phyloP scores from a whole-genome alignment of 768 basidiomycete genomes.

The Glaciozyma martinii region DNA sequence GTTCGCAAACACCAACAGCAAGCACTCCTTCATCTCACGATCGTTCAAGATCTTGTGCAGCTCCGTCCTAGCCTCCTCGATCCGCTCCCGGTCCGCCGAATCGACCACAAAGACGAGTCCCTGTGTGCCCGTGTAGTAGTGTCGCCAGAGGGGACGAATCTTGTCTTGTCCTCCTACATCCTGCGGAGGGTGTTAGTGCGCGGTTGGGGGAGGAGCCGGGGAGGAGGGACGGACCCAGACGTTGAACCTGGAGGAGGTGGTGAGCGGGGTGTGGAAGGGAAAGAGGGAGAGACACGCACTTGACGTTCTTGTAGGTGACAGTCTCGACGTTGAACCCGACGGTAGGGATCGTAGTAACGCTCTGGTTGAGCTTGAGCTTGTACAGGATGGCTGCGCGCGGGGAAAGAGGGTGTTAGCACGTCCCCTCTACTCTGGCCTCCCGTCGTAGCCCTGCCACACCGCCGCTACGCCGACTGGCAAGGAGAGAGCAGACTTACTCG shows the following conservation, averaged over 20 bases:
- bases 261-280: not conserved
- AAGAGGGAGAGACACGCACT: constrained; percentile 24
- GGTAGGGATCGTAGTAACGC: constrained; percentile 96
- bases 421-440: not conserved
- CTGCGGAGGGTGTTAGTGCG: constrained; percentile 10
- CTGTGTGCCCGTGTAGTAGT: constrained; percentile 95
- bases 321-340: constrained; percentile 96
- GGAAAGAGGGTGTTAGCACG: not conserved
- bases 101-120: constrained; percentile 97
- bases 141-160: constrained; percentile 95
- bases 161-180: constrained; percentile 97
- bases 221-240: constrained; percentile 39
- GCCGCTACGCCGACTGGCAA: not conserved
- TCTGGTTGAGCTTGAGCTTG: constrained; percentile 97
- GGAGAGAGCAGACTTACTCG: constrained; percentile 55
- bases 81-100: constrained; percentile 86
- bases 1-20: constrained; percentile 96
- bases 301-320: constrained; percentile 92
- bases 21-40: constrained; percentile 94
- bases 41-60: constrained; percentile 91
- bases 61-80: constrained; percentile 94
- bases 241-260: constrained; percentile 37
- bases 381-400: constrained; percentile 75
- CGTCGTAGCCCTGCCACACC: too few species aligned
- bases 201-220: not conserved